Conservation (phyloP, 1,139 yeast species). For the Candida tropicalis region DNA sequence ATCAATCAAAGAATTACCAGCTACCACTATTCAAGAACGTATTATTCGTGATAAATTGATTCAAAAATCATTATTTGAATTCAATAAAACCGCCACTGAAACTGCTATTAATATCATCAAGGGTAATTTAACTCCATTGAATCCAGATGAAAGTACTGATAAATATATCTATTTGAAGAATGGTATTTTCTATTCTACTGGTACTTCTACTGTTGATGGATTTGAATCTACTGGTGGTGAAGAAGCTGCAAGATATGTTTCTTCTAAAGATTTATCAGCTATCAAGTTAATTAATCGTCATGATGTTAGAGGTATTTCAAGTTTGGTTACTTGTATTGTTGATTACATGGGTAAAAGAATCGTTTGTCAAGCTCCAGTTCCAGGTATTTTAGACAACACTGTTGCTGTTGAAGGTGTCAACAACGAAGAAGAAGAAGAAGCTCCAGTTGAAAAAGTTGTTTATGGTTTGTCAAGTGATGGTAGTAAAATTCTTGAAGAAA, state of each 20-base stretch:
- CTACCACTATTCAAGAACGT: constrained; percentile 60
- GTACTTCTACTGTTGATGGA: constrained; percentile 70
- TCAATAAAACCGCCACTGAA: constrained; percentile 71
- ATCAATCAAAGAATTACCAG: constrained; percentile 71
- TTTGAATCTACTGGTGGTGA: constrained; percentile 74
- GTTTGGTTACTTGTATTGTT: constrained; percentile 78
- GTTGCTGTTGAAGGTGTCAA: constrained; percentile 32
- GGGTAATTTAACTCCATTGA: constrained; percentile 78
- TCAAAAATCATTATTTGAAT: constrained; percentile 74
- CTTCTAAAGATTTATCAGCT: constrained; percentile 76
- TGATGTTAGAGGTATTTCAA: constrained; percentile 65
- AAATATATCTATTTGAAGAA: constrained; percentile 74
- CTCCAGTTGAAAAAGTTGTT: constrained; percentile 51
- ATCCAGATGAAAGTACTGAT: constrained; percentile 65
- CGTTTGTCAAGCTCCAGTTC: constrained; percentile 94
- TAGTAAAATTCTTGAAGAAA: constrained; percentile 47
- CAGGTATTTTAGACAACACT: constrained; percentile 77
- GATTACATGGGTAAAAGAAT: constrained; percentile 89
- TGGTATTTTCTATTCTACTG: constrained; percentile 85
- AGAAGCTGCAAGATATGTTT: constrained; percentile 83
- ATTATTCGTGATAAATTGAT: constrained; percentile 75
- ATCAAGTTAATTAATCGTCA: constrained; percentile 68
- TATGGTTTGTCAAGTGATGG: constrained; percentile 78
- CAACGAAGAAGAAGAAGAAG: constrained; percentile 27
- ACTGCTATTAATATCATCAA: constrained; percentile 79